phyloP scores from a whole-genome alignment of 768 basidiomycete species.

The Pleurotus citrinopileatus region DNA sequence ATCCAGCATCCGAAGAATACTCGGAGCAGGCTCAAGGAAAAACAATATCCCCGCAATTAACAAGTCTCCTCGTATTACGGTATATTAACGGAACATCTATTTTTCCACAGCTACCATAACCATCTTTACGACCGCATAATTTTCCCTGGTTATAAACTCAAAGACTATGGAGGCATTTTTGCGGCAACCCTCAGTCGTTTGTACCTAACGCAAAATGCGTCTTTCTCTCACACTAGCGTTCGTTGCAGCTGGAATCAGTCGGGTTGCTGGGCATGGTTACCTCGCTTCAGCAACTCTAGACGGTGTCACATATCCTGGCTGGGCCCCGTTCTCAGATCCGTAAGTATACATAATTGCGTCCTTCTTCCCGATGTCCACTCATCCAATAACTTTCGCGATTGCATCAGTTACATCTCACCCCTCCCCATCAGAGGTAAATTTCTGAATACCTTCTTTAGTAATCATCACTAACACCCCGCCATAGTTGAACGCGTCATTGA shows the following conservation, averaged over 20 bases:
- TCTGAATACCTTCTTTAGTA: not conserved
- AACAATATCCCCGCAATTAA: no score
- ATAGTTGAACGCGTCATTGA: conserved; percentile 10
- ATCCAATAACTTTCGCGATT: not conserved
- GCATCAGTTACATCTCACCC: conserved; percentile 7
- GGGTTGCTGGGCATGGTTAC: conserved; percentile 12
- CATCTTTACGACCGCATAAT: not conserved
- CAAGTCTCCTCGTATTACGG: not conserved
- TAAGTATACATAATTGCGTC: not conserved
- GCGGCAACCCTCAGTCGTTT: not conserved
- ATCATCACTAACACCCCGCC: not conserved
- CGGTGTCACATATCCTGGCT: conserved; percentile 14
- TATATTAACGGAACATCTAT: not conserved
- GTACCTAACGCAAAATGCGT: not conserved
- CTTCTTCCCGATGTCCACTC: not conserved
- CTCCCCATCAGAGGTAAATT: conserved; percentile 6
- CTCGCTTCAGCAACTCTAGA: conserved; percentile 10
- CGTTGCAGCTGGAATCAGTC: conserved; percentile 5
- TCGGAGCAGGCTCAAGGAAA: no score
- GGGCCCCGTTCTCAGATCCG: conserved; percentile 15
- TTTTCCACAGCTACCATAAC: not conserved
- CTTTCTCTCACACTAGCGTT: not conserved
- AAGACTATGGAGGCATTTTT: not conserved
- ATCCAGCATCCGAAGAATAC: no score
- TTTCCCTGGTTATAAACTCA: not conserved